phyloP scores from a whole-genome alignment of 768 basidiomycete species.

The Atractiella rhizophila region DNA sequence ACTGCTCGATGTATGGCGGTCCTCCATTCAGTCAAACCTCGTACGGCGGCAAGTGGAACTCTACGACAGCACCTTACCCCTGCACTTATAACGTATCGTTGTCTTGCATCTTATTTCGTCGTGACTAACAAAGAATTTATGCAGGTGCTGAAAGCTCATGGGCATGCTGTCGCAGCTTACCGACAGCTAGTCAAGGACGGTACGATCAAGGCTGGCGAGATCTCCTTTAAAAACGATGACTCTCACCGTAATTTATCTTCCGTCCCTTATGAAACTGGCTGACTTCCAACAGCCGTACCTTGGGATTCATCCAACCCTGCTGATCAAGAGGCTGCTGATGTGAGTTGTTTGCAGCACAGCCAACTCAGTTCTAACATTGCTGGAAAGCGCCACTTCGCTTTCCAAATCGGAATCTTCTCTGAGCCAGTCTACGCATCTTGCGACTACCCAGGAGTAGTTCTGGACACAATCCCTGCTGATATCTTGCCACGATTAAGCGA shows the following conservation, averaged over 20 bases:
- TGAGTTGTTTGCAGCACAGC: no score
- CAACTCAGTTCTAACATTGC: no score
- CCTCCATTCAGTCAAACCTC: constrained; percentile 2
- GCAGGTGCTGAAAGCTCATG: constrained; percentile 29
- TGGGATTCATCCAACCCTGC: background rate
- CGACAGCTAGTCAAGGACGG: constrained; percentile 29
- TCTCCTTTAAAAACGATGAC: constrained; percentile 33
- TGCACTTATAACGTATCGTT: constrained; percentile 28
- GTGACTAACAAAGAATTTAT: no score
- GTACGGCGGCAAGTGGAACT: constrained; percentile 22
- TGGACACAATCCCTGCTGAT: constrained; percentile 27
- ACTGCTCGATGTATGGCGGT: background rate
- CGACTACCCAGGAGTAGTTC: constrained; percentile 32
- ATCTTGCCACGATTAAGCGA: constrained; percentile 30
- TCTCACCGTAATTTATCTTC: constrained; percentile 19
- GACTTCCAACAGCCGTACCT: background rate
- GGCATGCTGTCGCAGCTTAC: constrained; percentile 31
- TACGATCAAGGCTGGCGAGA: constrained; percentile 19
- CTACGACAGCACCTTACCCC: constrained; percentile 27
- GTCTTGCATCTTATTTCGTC: constrained; percentile 18
- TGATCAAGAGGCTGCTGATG: background rate
- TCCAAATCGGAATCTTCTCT: constrained; percentile 30
- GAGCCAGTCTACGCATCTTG: constrained; percentile 31
- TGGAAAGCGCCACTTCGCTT: constrained; percentile 30
- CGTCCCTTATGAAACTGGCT: background rate